Evolutionary conservation across 2,329 filamentous ascomycete genomes (phyloP), one percentile per base, ranked within the genome.

Genomic region (Verticillium longisporum): DNA sequence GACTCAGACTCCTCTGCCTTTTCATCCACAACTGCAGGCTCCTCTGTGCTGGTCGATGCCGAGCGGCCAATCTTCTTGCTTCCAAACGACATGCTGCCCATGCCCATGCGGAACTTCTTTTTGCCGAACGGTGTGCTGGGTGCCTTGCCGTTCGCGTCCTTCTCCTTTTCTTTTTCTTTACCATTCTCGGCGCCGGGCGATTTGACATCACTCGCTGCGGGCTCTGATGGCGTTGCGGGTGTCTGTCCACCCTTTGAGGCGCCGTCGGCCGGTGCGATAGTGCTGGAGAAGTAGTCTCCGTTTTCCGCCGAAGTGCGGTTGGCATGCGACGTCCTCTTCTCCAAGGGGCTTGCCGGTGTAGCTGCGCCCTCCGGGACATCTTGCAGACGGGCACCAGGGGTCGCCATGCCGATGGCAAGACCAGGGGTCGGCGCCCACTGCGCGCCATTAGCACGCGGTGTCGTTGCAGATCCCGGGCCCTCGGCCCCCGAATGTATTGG

Each of bases 1-100:
- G 83, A 80, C 63, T 87, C 84, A 0, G 83, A 86, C 65, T 90
- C 83, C 57, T 88, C 90, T 1, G 84, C 84, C 73, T 92, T 94
- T 70, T 96, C 91, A 66, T 95, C 91, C 1, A 86, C 81, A 1
- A 87, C 81, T 1, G 84, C 84, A 0, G 91, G 87, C 72, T 95
- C 96, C 62, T 90, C 86, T 6, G 83, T 83, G 32, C 83, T 84
- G 0, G 84, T 84, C 4, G 88, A 88, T 4, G 83, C 79, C 2
- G 88, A 88, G 15, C 91, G 85, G 13, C 87, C 87, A 14, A 94
- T 80, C 74, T 96, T 97, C 79, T 96, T 97, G 69, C 88, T 89
- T 66, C 88, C 88, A 69, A 94, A 92, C 0, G 88, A 87, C 65
- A 69, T 69, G 63, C 81, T 83, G 55, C 89, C 86, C 63, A 68